phyloP scores from a whole-genome alignment of 352 stramenopile species.

The Globisporangium okanoganense region DNA sequence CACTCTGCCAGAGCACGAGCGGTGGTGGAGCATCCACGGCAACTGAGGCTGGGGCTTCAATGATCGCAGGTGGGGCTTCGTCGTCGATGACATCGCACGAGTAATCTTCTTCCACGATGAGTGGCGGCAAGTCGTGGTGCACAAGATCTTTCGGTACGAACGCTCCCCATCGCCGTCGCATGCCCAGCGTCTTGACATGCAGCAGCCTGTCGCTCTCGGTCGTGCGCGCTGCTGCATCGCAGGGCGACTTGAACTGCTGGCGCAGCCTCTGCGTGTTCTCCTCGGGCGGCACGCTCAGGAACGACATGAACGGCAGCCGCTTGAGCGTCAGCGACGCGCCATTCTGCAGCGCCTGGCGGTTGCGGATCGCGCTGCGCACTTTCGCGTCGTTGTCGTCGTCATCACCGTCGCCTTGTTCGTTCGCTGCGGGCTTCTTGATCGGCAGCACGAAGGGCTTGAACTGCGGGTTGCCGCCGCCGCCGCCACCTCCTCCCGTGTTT shows the following conservation, averaged over 20 bases:
- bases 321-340: constrained; percentile 63
- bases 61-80: constrained; percentile 12
- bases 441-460: constrained; percentile 83
- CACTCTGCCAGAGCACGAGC: constrained; percentile 77
- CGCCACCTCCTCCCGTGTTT: constrained; percentile 2
- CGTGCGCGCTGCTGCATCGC: constrained; percentile 46
- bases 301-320: constrained; percentile 77
- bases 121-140: constrained; percentile 54
- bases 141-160: constrained; percentile 48
- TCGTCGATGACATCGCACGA: constrained; percentile 26
- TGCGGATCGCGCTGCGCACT: constrained; percentile 26
- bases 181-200: constrained; percentile 81
- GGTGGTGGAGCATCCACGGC: constrained; percentile 45
- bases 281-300: constrained; percentile 63
- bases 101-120: constrained; percentile 61
- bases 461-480: constrained; percentile 21
- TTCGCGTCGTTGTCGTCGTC: constrained; percentile 34
- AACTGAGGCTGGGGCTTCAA: constrained; percentile 22
- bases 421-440: constrained; percentile 25
- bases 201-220: constrained; percentile 74
- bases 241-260: constrained; percentile 78
- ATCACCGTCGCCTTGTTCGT: constrained; percentile 1
- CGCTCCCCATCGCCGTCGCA: constrained; percentile 58
- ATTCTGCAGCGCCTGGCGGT: constrained; percentile 46
- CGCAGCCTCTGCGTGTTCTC: constrained; percentile 50